A percentile compares a stretch with the other conserved stretches of the same genome.
phyloP scores from a whole-genome alignment of 2,329 filamentous ascomycete species.

The Fusarium ambrosium region DNA sequence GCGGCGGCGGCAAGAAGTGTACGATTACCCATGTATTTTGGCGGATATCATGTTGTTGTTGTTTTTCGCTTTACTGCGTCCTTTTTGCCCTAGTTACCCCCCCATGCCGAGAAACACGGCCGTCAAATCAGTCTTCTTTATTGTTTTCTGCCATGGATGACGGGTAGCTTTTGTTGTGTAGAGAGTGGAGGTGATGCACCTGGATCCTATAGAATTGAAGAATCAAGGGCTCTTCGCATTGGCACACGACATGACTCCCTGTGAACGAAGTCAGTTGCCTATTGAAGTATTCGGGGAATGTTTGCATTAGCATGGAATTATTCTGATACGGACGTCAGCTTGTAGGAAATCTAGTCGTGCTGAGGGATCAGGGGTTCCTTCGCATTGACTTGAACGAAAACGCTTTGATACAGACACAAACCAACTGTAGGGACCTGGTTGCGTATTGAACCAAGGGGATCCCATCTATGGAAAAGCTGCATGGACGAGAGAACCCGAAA shows the following conservation, averaged over 20 bases:
- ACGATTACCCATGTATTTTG: conserved; percentile 34
- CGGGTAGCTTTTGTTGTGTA: neutral
- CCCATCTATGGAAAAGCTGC: neutral
- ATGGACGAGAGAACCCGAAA: neutral
- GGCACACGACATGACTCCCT: neutral
- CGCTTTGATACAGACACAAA: neutral
- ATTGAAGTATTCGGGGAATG: neutral
- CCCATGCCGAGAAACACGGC: conserved; percentile 13
- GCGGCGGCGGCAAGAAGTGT: conserved; percentile 11
- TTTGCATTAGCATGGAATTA: neutral
- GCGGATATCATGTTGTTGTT: conserved; percentile 30
- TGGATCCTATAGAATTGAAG: neutral
- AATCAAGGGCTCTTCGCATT: neutral
- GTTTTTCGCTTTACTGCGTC: neutral
- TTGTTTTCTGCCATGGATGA: neutral
- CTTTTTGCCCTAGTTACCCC: conserved; percentile 22
- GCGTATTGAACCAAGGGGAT: neutral
- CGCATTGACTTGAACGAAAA: neutral
- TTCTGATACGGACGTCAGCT: neutral
- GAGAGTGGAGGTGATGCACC: neutral
- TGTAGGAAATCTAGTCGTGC: neutral
- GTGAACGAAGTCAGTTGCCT: neutral
- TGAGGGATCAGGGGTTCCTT: neutral
- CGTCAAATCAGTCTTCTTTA: conserved; percentile 7
- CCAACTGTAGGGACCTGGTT: neutral